Evolutionary conservation across 176 grass and related monocot genomes (phyloP), one percentile per base, ranked within the genome.

Genomic region (Avena sativa): DNA sequence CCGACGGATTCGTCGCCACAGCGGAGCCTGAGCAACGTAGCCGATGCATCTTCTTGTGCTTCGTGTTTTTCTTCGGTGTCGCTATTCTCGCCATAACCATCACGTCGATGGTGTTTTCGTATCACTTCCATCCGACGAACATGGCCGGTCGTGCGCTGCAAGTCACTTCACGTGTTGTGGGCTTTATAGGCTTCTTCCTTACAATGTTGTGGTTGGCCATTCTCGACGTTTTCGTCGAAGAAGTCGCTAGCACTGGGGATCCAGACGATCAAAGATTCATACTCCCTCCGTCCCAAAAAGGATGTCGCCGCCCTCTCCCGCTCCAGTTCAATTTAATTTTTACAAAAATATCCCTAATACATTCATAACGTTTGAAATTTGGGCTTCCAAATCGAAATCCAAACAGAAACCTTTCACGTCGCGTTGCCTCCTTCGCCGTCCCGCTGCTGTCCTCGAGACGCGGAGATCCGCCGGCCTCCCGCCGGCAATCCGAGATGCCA

Each of bases 21-120:
- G 23, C 61, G 11, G 61, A 64, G 61, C 61, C 61, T 12, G 10
- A 12, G 9, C 61, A 64, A 5, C 7, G 61, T 26, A 64, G 23
- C 61, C n/a, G 61, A 64, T 28, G 61, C 61, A 26, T 64, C 23
- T 64, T 64, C 61, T 64, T 64, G 61, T 64, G 61, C 61, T 64
- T 64, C 61, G 3, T 19, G 11, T 12, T 64, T 28, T 28, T 64
- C 58, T 13, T 64, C 61, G 61, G 23, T 12, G 23, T 28, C 4
- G 61, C 11, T 13, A 64, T 64, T 28, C 3, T 28, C 1, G 23
- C 11, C 61, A 13, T 64, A 12, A 64, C 61, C 61, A 12, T 64
- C 21, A 5, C 61, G 1, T 11, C 12, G 23, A 26, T 64, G n/a
- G 5, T 28, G 4, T 28, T 64, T 28, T 64, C 61, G 3, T 20